Evolutionary conservation across 192 early-diverging fungal species (phyloP).

Genomic region (Backusella circina): DNA sequence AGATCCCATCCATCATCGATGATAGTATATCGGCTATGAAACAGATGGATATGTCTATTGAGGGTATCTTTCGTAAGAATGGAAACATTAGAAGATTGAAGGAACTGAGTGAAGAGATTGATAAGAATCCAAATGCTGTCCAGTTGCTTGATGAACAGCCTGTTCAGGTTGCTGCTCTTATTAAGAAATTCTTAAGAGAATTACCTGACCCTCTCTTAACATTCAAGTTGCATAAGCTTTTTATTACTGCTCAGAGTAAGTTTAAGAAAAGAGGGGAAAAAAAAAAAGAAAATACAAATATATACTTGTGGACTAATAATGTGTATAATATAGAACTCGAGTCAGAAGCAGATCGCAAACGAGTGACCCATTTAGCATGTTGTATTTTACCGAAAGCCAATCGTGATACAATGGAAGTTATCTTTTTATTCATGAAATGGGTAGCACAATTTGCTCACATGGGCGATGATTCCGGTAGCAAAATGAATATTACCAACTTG

Average conservation of each 20-base stretch:
- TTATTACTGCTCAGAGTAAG: constrained; percentile 73
- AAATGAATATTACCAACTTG: constrained; percentile 90
- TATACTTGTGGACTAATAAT: constrained; percentile 59
- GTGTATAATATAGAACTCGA: constrained; percentile 53
- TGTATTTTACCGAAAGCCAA: constrained; percentile 91
- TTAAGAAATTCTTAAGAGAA: constrained; percentile 98
- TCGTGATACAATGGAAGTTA: constrained; percentile 89
- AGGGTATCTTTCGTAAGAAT: constrained; percentile 98
- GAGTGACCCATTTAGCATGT: constrained; percentile 75
- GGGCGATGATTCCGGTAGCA: constrained; percentile 65
- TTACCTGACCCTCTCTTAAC: constrained; percentile 95
- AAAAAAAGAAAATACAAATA: constrained; percentile 70
- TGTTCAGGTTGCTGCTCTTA: constrained; percentile 90
- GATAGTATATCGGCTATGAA: constrained; percentile 73
- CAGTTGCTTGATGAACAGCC: constrained; percentile 72
- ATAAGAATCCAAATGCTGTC: constrained; percentile 75
- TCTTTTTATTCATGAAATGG: constrained; percentile 82
- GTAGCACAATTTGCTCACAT: constrained; percentile 72
- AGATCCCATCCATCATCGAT: constrained; percentile 87
- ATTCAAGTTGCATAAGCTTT: constrained; percentile 84
- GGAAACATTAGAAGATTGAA: constrained; percentile 96
- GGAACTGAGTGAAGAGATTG: constrained; percentile 79
- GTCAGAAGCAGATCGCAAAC: constrained; percentile 53
- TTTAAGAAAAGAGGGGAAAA: neutral
- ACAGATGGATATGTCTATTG: constrained; percentile 79